Percentiles rank a stretch among this genome's conserved stretches.
phyloP scores from a whole-genome alignment of 257 asterid genomes.

The Ligustrum vulgare region DNA sequence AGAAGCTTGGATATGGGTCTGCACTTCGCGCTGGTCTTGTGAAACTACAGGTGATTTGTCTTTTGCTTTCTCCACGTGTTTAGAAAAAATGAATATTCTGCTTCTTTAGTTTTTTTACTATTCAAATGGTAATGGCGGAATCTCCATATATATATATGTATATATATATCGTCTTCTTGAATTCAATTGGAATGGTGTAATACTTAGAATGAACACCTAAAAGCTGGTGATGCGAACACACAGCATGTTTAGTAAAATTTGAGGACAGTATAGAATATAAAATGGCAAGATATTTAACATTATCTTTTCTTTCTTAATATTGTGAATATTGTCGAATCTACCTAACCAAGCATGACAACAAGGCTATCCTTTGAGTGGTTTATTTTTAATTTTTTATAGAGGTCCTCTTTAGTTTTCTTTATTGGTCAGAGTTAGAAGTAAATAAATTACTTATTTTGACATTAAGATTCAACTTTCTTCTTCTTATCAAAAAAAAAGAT shows the following conservation, averaged over 20 bases:
- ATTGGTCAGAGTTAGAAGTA: background rate
- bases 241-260: background rate
- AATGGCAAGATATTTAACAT: background rate
- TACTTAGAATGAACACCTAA: background rate
- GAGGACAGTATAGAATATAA: background rate
- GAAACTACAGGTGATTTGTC: slow-evolving; percentile 72
- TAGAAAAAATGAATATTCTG: background rate
- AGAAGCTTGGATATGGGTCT: slow-evolving; percentile 77
- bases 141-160: background rate
- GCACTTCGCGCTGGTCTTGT: slow-evolving; percentile 93
- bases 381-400: background rate
- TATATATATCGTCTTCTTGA: background rate
- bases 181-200: background rate
- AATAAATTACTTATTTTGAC: background rate
- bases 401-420: background rate
- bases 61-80: slow-evolving; percentile 12
- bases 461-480: too few relatives aligned
- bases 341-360: background rate
- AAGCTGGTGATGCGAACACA: background rate
- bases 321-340: background rate
- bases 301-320: background rate
- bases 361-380: background rate
- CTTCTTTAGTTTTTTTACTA: background rate
- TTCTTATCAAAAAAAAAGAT: too few relatives aligned
- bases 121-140: background rate